Evolutionary conservation across 1,284 basidiomycete species (phyloP).

Genomic region (Tetrapyrgos nigripes): DNA sequence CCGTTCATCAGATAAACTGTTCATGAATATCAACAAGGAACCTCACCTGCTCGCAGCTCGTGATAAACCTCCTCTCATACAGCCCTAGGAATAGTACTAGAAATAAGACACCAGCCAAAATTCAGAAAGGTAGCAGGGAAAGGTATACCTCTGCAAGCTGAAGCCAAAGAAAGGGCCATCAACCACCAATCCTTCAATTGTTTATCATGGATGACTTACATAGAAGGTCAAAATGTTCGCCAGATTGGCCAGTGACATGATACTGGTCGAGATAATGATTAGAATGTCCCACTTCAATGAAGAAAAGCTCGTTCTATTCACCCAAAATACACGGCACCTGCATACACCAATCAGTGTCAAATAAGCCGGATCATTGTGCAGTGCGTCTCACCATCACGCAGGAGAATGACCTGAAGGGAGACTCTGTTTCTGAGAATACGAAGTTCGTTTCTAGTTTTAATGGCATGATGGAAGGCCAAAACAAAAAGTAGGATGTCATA

Average conservation of each 20-base stretch:
- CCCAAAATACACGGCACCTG: slow-evolving; percentile 12
- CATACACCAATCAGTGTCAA: neutral
- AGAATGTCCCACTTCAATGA: neutral
- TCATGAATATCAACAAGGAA: neutral
- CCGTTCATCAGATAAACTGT: neutral
- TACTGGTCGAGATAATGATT: neutral
- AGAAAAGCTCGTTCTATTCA: neutral
- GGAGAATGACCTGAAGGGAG: slow-evolving; percentile 6
- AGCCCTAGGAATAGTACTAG: neutral
- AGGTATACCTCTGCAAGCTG: neutral
- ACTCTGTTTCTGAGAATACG: neutral
- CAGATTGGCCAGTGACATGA: slow-evolving; percentile 3
- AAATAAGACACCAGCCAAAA: neutral
- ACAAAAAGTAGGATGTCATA: slow-evolving; percentile 8
- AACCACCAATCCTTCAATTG: neutral
- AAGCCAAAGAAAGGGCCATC: neutral
- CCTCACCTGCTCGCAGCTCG: slow-evolving; percentile 5
- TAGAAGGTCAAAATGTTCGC: slow-evolving; percentile 11
- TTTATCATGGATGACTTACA: neutral
- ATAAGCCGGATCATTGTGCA: neutral
- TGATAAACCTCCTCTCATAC: neutral
- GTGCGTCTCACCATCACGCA: slow-evolving; percentile 6
- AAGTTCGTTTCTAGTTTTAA: slow-evolving; percentile 3
- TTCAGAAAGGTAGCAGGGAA: too few species aligned
- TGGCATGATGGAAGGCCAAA: neutral